Evolutionary conservation across 2,329 filamentous ascomycete species (phyloP).

Genomic region (Phialocephala sp.): DNA sequence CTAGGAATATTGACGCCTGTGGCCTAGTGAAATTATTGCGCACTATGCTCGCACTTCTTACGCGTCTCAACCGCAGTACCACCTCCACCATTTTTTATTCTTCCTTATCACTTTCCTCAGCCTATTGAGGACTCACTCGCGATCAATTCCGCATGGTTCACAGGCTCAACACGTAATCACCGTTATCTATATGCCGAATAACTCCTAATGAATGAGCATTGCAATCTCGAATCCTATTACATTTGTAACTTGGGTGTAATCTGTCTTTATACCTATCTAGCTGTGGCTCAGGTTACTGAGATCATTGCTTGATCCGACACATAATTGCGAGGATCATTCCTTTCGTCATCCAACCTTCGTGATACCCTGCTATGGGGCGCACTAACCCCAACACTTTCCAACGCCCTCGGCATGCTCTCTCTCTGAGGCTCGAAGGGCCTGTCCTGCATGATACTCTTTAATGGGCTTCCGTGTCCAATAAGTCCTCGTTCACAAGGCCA

Average conservation of each 20-base stretch:
- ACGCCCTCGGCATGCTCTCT: neutral
- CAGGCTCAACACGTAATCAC: neutral
- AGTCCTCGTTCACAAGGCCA: neutral
- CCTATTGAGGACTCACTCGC: no score
- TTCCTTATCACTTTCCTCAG: no score
- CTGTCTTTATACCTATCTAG: neutral
- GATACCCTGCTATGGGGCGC: neutral
- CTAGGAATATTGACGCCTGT: neutral
- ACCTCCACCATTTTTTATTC: no score
- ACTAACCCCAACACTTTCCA: neutral
- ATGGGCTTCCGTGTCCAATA: neutral
- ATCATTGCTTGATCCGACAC: neutral
- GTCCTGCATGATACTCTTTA: neutral
- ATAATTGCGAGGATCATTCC: neutral
- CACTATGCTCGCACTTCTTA: no score
- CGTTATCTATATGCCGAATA: neutral
- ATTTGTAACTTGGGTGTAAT: neutral
- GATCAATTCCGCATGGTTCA: neutral
- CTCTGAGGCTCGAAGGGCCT: neutral
- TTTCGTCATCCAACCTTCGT: conserved; percentile 6
- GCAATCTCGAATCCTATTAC: neutral
- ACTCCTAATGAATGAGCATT: neutral
- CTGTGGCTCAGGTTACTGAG: neutral
- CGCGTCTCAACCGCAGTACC: no score
- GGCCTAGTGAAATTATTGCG: no score